Evolutionary conservation across 73 alveolate species (phyloP), one percentile per base, ranked within the genome.

Genomic region (Diophrys sp.): DNA sequence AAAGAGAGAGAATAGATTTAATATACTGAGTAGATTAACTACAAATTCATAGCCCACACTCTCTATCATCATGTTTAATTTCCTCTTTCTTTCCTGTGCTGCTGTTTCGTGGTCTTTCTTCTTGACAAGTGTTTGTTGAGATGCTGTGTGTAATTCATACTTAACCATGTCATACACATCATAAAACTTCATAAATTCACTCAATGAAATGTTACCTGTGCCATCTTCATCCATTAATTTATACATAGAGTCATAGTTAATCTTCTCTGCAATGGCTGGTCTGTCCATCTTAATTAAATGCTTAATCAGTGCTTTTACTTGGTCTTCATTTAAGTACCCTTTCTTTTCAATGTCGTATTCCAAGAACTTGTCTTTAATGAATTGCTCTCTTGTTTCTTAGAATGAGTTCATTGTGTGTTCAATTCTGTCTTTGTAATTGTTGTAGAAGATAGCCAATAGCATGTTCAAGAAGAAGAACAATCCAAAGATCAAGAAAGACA

Each of bases 401-500:
- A 32, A 71, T 31, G 33, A 56, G 71, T 66, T 53, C 33, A 68
- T 14, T 31, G 70, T 28, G 53, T 28, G 14, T 0, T 77, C 71
- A n/a, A 83, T 29, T 30, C 69, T 77, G 23, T 11, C 82, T 18
- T 77, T 75, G 87, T 83, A 83, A 29, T 77, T 83, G 33, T 77
- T 73, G 74, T 83, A 83, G 29, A 83, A 76, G 33, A 83, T 55
- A 27, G 91, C 91, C 71, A 83, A 67, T 31, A 83, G 57, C 68
- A 83, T 44, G 78, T 83, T 83, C 75, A 76, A 67, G 77, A 83
- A 74, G 80, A 83, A 24, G 74, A 71, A 83, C 26, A 56, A 78
- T 18, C 70, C 76, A 23, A 53, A 2, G 26, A 57, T 25, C 55
- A 76, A 32, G 32, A 56, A 73, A 29, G 78, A 33, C 32, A 83